Percentiles rank a stretch among this genome's conserved stretches.
These are phyloP conservation scores for Cladosporium sp. DNA, from an alignment of 2,329 filamentous ascomycete species.

Conservation along the genomic window DNA sequence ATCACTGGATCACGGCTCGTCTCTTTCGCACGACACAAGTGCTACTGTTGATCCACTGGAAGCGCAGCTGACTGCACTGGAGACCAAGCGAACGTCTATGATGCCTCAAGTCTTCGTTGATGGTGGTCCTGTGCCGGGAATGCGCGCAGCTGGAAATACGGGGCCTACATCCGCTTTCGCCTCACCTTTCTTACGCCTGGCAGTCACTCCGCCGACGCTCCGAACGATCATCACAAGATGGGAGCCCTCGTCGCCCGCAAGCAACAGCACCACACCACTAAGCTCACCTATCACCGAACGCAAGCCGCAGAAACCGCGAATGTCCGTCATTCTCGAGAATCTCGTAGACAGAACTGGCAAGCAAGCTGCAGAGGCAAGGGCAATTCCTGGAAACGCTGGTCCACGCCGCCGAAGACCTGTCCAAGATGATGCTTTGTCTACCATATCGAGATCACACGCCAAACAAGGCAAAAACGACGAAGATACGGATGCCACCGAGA, in stretches of 20 bases:
- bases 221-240: slow-evolving; percentile 4
- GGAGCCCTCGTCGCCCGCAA: slow-evolving; percentile 2
- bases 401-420: slow-evolving; percentile 7
- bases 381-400: slow-evolving; percentile 1
- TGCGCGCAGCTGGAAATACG: slow-evolving; percentile 16
- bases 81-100: slow-evolving; percentile 24
- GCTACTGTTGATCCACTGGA: slow-evolving; percentile 24
- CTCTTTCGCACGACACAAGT: slow-evolving; percentile 8
- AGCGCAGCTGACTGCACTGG: slow-evolving; percentile 23
- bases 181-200: slow-evolving; percentile 19
- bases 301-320: background rate
- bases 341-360: slow-evolving; percentile 19
- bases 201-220: slow-evolving; percentile 2
- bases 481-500: background rate
- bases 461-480: slow-evolving; percentile 1
- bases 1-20: slow-evolving; percentile 15
- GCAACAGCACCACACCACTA: background rate
- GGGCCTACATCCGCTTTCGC: slow-evolving; percentile 19
- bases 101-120: slow-evolving; percentile 25
- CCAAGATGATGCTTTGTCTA: background rate
- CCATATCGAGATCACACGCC: background rate
- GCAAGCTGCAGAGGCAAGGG: slow-evolving; percentile 16
- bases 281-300: slow-evolving; percentile 4
- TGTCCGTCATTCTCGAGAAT: slow-evolving; percentile 17
- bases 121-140: slow-evolving; percentile 22